Conservation (phyloP, 1,284 basidiomycete genomes). For the Naganishia cerealis region DNA sequence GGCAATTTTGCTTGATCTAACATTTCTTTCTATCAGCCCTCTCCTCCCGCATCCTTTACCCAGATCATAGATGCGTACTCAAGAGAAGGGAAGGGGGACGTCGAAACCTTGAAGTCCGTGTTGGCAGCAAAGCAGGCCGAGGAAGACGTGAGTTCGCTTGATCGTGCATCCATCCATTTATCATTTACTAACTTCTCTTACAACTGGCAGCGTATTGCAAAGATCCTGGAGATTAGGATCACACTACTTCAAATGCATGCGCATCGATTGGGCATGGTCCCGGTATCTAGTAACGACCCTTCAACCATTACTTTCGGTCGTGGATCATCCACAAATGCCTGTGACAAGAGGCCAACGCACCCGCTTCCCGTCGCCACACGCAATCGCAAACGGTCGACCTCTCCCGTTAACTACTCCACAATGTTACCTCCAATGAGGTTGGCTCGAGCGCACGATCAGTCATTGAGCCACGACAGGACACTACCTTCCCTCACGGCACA, state of each 20-base stretch:
- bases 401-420: background rate
- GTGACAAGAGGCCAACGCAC: background rate
- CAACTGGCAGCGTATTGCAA: slow-evolving; percentile 26
- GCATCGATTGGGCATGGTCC: slow-evolving; percentile 31
- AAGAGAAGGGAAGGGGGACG: slow-evolving; percentile 78
- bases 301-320: background rate
- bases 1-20: background rate
- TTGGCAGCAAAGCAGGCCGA: slow-evolving; percentile 84
- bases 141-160: slow-evolving; percentile 65
- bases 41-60: slow-evolving; percentile 68
- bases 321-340: background rate
- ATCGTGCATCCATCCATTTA: background rate
- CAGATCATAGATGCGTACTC: slow-evolving; percentile 82
- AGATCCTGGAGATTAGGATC: slow-evolving; percentile 32
- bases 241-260: slow-evolving; percentile 32
- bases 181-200: background rate
- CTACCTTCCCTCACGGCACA: background rate
- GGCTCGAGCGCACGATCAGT: background rate
- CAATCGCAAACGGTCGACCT: slow-evolving; percentile 22
- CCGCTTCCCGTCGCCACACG: slow-evolving; percentile 1
- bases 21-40: slow-evolving; percentile 15
- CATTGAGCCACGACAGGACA: slow-evolving; percentile 1
- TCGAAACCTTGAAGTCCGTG: slow-evolving; percentile 82
- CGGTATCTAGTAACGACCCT: background rate
- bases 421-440: slow-evolving; percentile 7